Percentiles rank a stretch among this genome's conserved stretches.
phyloP scores from a whole-genome alignment of 164 flowering plant species.

The Aristolochia contorta region DNA sequence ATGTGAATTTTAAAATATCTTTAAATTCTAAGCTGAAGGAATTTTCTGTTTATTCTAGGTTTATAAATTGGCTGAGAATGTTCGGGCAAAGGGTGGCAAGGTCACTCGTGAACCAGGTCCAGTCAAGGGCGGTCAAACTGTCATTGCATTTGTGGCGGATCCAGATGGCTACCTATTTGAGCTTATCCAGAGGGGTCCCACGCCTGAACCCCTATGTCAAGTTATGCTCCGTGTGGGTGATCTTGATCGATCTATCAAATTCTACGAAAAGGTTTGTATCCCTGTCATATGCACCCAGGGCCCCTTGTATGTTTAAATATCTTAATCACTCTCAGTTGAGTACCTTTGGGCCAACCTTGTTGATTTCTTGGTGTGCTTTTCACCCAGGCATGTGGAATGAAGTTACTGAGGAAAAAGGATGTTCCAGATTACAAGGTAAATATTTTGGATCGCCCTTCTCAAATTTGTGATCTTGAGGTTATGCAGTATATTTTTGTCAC shows the following conservation, averaged over 20 bases:
- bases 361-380: too few species aligned
- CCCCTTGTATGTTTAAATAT: not conserved
- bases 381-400: slow-evolving; percentile 87
- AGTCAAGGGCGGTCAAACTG: slow-evolving; percentile 69
- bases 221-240: slow-evolving; percentile 98
- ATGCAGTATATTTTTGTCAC: not conserved
- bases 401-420: slow-evolving; percentile 50
- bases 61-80: slow-evolving; percentile 67
- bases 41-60: slow-evolving; percentile 28
- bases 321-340: not conserved
- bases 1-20: not conserved
- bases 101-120: slow-evolving; percentile 92
- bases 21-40: not conserved
- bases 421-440: slow-evolving; percentile 75
- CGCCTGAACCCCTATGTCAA: slow-evolving; percentile 95
- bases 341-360: too few species aligned
- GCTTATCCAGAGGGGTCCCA: slow-evolving; percentile 70
- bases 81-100: slow-evolving; percentile 75
- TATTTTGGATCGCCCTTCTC: too few species aligned
- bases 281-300: not conserved
- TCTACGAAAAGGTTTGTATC: slow-evolving; percentile 75
- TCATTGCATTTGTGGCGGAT: slow-evolving; percentile 89
- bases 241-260: slow-evolving; percentile 75
- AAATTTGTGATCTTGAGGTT: too few species aligned
- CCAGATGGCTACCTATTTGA: slow-evolving; percentile 95